Conservation (phyloP, 2,329 filamentous ascomycete species). For the Epicoccum nigrum region DNA sequence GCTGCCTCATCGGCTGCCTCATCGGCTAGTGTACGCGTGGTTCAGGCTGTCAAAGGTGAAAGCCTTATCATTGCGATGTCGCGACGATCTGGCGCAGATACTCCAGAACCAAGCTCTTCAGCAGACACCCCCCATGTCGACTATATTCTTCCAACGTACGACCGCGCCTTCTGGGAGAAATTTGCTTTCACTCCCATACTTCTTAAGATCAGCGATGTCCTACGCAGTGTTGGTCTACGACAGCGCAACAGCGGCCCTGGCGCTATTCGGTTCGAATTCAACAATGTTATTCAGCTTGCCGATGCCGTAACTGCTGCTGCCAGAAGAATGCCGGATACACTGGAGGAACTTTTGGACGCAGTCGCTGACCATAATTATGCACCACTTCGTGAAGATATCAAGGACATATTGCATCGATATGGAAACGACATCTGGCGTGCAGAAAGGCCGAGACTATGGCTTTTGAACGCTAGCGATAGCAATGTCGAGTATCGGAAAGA, state of each 20-base stretch:
- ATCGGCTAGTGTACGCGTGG: no score
- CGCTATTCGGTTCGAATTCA: neutral
- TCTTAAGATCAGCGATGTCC: constrained; percentile 1
- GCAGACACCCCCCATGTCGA: neutral
- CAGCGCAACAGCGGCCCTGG: constrained; percentile 7
- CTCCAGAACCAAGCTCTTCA: neutral
- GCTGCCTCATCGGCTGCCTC: no score
- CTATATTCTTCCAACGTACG: neutral
- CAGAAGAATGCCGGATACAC: neutral
- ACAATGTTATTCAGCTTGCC: constrained; percentile 1
- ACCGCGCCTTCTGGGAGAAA: constrained; percentile 3
- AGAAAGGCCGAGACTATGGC: neutral
- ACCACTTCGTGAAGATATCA: neutral
- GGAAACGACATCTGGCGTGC: constrained; percentile 6
- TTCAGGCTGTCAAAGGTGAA: no score
- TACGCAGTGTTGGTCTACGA: constrained; percentile 6
- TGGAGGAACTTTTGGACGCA: constrained; percentile 1
- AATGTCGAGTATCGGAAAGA: constrained; percentile 5
- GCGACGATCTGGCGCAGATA: no score
- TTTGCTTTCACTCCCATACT: neutral
- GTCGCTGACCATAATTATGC: neutral
- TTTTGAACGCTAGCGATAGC: constrained; percentile 1
- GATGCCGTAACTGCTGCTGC: neutral
- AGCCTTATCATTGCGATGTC: constrained; percentile 6
- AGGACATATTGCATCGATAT: neutral